A percentile compares a stretch with the other conserved stretches of the same genome.
These are phyloP conservation scores for Hypoxylon perforatum DNA, from an alignment of 495 filamentous ascomycete species.

Conservation along the genomic window DNA sequence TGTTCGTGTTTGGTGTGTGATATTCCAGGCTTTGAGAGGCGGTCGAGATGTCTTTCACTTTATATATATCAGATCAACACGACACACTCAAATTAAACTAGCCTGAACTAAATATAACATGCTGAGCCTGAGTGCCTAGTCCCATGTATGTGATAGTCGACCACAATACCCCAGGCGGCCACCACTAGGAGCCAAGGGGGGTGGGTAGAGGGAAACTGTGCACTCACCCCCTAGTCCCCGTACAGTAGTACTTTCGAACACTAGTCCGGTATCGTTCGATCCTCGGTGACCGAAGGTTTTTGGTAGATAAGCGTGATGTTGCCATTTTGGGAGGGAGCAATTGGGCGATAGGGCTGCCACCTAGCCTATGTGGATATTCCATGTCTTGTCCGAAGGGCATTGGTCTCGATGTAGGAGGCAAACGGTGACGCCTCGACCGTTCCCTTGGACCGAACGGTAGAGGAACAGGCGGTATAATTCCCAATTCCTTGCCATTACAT, in stretches of 20 bases:
- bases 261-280: conserved; percentile 43
- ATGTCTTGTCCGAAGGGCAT: conserved; percentile 40
- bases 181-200: conserved; percentile 24
- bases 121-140: conserved; percentile 27
- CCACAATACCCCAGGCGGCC: conserved; percentile 26
- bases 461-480: conserved; percentile 6
- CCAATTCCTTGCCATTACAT: conserved; percentile 13
- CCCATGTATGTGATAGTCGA: conserved; percentile 40
- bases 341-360: conserved; percentile 48
- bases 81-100: conserved; percentile 28
- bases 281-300: conserved; percentile 58
- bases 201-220: conserved; percentile 28
- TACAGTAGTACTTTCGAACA: conserved; percentile 28
- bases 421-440: conserved; percentile 19
- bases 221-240: conserved; percentile 37
- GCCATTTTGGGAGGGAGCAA: conserved; percentile 48
- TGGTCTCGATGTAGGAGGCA: neutral
- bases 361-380: conserved; percentile 38
- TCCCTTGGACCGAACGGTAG: conserved; percentile 22
- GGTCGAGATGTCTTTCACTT: conserved; percentile 40
- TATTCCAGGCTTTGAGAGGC: conserved; percentile 21
- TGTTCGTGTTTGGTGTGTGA: conserved; percentile 12
- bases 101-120: conserved; percentile 46
- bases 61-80: conserved; percentile 46
- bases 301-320: conserved; percentile 53